Evolutionary conservation across 2,329 filamentous ascomycete genomes (phyloP).

Genomic region (Trichoderma koningii): DNA sequence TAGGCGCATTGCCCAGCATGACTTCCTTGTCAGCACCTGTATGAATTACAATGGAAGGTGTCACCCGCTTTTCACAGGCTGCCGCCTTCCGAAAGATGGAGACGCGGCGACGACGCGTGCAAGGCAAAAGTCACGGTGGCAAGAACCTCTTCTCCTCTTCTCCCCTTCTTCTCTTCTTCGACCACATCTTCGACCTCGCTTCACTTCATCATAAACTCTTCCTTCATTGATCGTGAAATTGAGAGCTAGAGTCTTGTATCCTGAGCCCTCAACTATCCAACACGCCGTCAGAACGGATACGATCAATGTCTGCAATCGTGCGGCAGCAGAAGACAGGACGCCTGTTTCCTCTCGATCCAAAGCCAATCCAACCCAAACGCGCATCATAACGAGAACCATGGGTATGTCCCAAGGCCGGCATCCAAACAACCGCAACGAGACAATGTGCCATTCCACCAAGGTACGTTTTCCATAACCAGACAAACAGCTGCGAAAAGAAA

Average conservation of each 20-base stretch:
- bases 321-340: background rate
- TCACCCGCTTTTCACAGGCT: background rate
- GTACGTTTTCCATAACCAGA: background rate
- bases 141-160: background rate
- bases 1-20: background rate
- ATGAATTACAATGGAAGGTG: no score
- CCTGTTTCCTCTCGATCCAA: background rate
- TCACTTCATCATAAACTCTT: background rate
- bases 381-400: background rate
- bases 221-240: background rate
- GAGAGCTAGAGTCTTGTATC: background rate
- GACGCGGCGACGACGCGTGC: background rate
- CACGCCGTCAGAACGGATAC: background rate
- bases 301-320: background rate
- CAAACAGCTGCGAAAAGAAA: background rate
- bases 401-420: background rate
- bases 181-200: background rate
- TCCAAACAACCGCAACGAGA: background rate
- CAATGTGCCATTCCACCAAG: background rate
- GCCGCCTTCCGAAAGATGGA: background rate
- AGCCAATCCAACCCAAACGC: background rate
- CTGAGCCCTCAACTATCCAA: background rate
- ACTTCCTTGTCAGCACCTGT: background rate
- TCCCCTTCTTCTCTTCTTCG: background rate
- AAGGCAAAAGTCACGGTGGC: conserved; percentile 2